Base-by-base conservation (phyloP, 352 stramenopile genomes). In the Peronospora destructor region DNA sequence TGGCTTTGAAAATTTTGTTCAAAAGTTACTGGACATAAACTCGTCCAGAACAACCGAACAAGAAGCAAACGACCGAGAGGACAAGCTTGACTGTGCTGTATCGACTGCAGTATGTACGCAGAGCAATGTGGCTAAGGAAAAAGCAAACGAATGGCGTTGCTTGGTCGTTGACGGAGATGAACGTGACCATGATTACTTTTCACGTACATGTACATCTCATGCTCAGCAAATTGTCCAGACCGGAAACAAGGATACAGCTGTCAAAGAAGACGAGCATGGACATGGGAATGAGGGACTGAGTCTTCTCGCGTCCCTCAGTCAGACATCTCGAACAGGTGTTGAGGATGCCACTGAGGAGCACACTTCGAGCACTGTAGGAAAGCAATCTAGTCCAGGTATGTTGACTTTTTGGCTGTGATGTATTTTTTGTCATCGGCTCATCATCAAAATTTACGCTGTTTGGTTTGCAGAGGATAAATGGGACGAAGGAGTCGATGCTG, bases 331-430 rank as follows among this genome's bases (percentile, higher is more conserved):
- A 32, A 49, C 30, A 29, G 41, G 21, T 17, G 48, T 53, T 34
- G 46, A 59, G 60, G 49, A 66, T 56, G 45, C 33, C 37, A 13
- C 47, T 49, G 62, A 62, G 13, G 66, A 72, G n/a, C 59, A 65
- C 28, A 73, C 47, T 36, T 68, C 64, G 8, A 72, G 52, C 14
- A 46, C 50, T 21, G 17, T 33, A 34, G 56, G 39, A 37, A 71
- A 75, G 16, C 61, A 71, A 25, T 71, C 43, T 5, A 76, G 64
- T 45, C 64, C 64, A 55, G 64, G 70, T 80, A 60, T 38, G 36
- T 48, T 53, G 8, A 21, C 0, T 50, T 30, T 44, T 48, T 10
- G 26, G 29, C 40, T 57, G 12, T 13, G 16, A 25, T 40, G 29
- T 36, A 45, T 37, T n/a, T 11, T 45, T 37, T 43, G 0, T n/a